Evolutionary conservation across 1,284 basidiomycete species (phyloP), one percentile per base, ranked within the genome.

Genomic region (Coriolopsis trogii): DNA sequence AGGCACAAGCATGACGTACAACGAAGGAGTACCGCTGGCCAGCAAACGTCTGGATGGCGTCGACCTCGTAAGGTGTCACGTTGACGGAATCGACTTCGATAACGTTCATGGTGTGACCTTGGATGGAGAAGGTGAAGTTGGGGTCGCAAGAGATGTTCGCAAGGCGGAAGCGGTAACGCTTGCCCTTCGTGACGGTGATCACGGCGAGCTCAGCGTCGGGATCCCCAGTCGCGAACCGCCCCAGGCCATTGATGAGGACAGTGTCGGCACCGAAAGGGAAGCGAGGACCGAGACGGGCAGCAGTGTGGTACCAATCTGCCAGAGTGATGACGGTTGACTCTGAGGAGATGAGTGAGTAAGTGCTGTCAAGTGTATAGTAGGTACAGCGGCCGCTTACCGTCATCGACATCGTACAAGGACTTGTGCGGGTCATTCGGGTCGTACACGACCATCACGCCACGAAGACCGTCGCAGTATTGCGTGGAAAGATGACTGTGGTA

Each of bases 211-310:
- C 57, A 2, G 61, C 49, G n/a, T 58, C 51, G 5, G 57, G 42
- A 5, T 61, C 50, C 1, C 63, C 63, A 12, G 46, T 53, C 3
- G 42, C 18, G 41, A 46, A 68, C 4, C 70, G 65, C 6, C 78
- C 78, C 21, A 68, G 61, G 8, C 77, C 76, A 46, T 85, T 85
- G 63, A 86, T 79, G 6, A 84, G 62, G 2, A 76, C 79, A 0
- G 75, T 21, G 24, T 63, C 56, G 2, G 53, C 31, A 10, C 52
- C 55, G 10, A 36, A 54, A 53, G 61, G 56, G 53, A 58, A 58
- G 16, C 44, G 40, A 25, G 51, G 20, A 13, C 57, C 51, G 6
- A 51, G 40, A 6, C 41, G 40, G 8, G 61, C 61, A 3, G 56
- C 49, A 4, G 41, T 46, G 36, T 65, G 63, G 44, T 61, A 64